Base-by-base conservation (phyloP, 1,284 basidiomycete genomes). In the Apiotrichum porosum region DNA sequence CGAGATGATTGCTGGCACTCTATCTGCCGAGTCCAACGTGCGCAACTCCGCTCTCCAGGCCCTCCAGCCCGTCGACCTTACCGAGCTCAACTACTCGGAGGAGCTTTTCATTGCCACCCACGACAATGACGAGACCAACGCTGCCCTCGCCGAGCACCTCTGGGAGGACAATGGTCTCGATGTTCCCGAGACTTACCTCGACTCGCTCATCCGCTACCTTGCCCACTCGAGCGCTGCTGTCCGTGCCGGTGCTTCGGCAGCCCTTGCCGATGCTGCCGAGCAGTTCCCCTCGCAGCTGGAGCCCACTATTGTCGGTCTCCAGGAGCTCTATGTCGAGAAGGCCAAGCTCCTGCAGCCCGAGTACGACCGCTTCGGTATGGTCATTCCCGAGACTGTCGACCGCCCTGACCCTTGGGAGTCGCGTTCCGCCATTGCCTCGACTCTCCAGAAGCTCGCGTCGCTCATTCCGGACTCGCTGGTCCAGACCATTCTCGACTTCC, bases 151-250 rank as follows among this genome's bases (percentile, higher is more conserved):
- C 9, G 76, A 77, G 23, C 83, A 85, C 61, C 71, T 92, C 12
- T 98, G 93, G 94, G 92, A 95, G 50, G 95, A 98, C 62, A 98
- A 98, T 61, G 93, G 88, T 12, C 73, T 98, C 31, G 91, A 97
- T 63, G 82, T 95, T 6, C 82, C 88, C 0, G 86, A 88, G 60
- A 72, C 70, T 4, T 95, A 84, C 69, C 73, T 89, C 1, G 67
- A 70, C 2, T 75, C 79, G 36, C 75, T 97, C 15, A 68, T 90
- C 10, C 69, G 73, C 0, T 88, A 83, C 63, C 78, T 97, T 21
- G 87, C 81, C 24, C 88, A 97, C 63, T 80, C 85, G 0, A 84
- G 86, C 62, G 77, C 78, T 3, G 92, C 92, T 58, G 91, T 94
- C 24, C 83, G 95, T 23, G 77, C 77, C 6, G 83, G 84, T 49